Percentiles rank a stretch among this genome's conserved stretches.
phyloP scores from a whole-genome alignment of 352 stramenopile genomes.

The Phytophthora syringae region DNA sequence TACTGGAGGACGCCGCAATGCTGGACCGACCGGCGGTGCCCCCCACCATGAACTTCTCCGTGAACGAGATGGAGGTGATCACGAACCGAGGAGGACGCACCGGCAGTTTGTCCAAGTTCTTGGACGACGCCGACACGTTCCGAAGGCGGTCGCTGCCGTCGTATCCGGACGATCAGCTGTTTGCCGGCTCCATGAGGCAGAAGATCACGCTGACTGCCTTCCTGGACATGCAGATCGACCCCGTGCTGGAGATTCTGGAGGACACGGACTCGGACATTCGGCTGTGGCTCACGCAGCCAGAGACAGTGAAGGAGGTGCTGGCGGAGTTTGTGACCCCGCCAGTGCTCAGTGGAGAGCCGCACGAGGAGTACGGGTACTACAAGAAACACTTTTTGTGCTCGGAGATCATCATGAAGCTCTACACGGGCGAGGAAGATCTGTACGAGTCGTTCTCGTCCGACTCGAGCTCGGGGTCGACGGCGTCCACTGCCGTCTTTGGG shows the following conservation, averaged over 20 bases:
- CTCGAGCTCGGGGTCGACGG: conserved; percentile 74
- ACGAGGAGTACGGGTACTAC: conserved; percentile 91
- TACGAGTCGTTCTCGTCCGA: conserved; percentile 90
- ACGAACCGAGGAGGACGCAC: conserved; percentile 75
- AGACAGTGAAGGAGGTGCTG: conserved; percentile 82
- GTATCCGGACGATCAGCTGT: conserved; percentile 72
- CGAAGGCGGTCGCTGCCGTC: conserved; percentile 76
- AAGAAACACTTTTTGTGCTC: conserved; percentile 91
- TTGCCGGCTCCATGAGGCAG: conserved; percentile 49
- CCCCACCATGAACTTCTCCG: conserved; percentile 73
- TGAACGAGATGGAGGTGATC: conserved; percentile 88
- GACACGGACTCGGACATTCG: conserved; percentile 88
- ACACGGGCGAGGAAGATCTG: conserved; percentile 87
- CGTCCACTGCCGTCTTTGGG: conserved; percentile 75
- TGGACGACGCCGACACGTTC: conserved; percentile 78
- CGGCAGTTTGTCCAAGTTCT: conserved; percentile 80
- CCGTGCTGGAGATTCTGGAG: conserved; percentile 86
- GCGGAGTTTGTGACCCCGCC: conserved; percentile 83
- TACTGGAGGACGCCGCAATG: conserved; percentile 44
- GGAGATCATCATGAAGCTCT: conserved; percentile 92
- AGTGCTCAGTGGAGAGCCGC: conserved; percentile 71
- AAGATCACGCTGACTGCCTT: conserved; percentile 72
- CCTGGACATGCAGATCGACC: conserved; percentile 85
- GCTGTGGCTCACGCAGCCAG: conserved; percentile 80
- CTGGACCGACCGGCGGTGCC: conserved; percentile 40